A percentile compares a stretch with the other conserved stretches of the same genome.
phyloP scores from a whole-genome alignment of 2,329 filamentous ascomycete species.

The Aspergillus candidus region DNA sequence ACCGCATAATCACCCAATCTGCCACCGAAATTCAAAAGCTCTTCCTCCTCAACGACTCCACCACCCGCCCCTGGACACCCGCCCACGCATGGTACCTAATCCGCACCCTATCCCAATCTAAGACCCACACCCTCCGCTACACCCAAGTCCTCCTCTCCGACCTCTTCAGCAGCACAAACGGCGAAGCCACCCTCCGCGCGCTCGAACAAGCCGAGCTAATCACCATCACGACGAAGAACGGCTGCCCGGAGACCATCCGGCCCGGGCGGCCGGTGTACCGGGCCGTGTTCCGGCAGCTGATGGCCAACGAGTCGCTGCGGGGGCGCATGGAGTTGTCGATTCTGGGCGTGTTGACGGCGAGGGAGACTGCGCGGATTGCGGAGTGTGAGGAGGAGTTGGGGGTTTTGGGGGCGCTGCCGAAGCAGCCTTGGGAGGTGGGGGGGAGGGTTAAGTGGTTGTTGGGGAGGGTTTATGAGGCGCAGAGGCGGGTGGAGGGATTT shows the following conservation, averaged over 20 bases:
- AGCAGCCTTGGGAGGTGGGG: constrained; percentile 61
- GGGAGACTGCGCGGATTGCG: constrained; percentile 67
- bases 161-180: constrained; percentile 65
- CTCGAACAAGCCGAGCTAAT: constrained; percentile 85
- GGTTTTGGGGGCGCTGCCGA: constrained; percentile 63
- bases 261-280: constrained; percentile 82
- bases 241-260: constrained; percentile 69
- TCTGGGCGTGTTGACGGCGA: constrained; percentile 61
- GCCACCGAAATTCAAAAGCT: constrained; percentile 90
- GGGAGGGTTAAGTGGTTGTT: constrained; percentile 67
- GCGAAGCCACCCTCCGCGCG: constrained; percentile 69
- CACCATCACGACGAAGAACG: constrained; percentile 63
- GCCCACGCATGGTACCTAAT: constrained; percentile 90
- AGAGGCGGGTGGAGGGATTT: constrained; percentile 65
- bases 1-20: constrained; percentile 82
- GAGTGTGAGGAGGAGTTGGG: constrained; percentile 73
- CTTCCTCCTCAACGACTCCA: constrained; percentile 63
- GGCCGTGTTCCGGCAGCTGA: constrained; percentile 69
- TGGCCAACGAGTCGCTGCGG: constrained; percentile 64
- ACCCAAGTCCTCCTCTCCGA: constrained; percentile 76
- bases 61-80: constrained; percentile 63
- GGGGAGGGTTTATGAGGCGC: constrained; percentile 64
- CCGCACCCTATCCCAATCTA: constrained; percentile 64
- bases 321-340: constrained; percentile 68
- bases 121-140: constrained; percentile 61